Evolutionary conservation across 495 filamentous ascomycete genomes (phyloP).

Genomic region (Cetradonia linearis): DNA sequence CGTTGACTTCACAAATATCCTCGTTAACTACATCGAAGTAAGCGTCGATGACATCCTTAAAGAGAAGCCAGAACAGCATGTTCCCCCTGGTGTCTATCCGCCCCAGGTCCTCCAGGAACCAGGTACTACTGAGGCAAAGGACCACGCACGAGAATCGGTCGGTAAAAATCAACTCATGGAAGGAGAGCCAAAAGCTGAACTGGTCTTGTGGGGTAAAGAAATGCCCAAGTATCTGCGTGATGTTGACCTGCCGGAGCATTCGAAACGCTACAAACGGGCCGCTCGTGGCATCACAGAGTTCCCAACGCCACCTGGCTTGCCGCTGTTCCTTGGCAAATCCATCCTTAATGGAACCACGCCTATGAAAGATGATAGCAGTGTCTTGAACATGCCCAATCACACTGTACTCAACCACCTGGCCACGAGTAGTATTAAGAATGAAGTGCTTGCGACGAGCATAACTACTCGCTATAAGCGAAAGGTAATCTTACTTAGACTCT

Average conservation of each 20-base stretch:
- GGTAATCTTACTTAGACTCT: slow-evolving; percentile 40
- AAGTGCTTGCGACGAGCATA: slow-evolving; percentile 89
- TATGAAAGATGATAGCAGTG: slow-evolving; percentile 96
- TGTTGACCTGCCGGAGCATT: slow-evolving; percentile 73
- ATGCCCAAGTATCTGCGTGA: slow-evolving; percentile 82
- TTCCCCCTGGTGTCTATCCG: slow-evolving; percentile 36
- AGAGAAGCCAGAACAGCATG: slow-evolving; percentile 27
- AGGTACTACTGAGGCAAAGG: slow-evolving; percentile 27
- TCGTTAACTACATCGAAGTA: slow-evolving; percentile 97
- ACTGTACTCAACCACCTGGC: slow-evolving; percentile 94
- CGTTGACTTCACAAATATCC: slow-evolving; percentile 90
- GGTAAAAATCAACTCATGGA: slow-evolving; percentile 34
- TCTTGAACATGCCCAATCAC: slow-evolving; percentile 90
- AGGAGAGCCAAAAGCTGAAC: slow-evolving; percentile 39
- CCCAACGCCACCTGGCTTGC: slow-evolving; percentile 72
- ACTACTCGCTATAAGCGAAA: slow-evolving; percentile 95
- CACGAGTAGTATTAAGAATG: slow-evolving; percentile 97
- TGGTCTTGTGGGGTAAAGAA: slow-evolving; percentile 33
- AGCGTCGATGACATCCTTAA: slow-evolving; percentile 58
- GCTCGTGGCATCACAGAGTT: slow-evolving; percentile 60
- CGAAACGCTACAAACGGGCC: slow-evolving; percentile 56
- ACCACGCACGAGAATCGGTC: slow-evolving; percentile 33
- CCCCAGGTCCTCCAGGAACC: slow-evolving; percentile 36
- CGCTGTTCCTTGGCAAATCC: slow-evolving; percentile 86
- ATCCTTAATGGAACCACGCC: slow-evolving; percentile 83